phyloP scores from a whole-genome alignment of 2,329 filamentous ascomycete species.

The Botryotinia calthae region DNA sequence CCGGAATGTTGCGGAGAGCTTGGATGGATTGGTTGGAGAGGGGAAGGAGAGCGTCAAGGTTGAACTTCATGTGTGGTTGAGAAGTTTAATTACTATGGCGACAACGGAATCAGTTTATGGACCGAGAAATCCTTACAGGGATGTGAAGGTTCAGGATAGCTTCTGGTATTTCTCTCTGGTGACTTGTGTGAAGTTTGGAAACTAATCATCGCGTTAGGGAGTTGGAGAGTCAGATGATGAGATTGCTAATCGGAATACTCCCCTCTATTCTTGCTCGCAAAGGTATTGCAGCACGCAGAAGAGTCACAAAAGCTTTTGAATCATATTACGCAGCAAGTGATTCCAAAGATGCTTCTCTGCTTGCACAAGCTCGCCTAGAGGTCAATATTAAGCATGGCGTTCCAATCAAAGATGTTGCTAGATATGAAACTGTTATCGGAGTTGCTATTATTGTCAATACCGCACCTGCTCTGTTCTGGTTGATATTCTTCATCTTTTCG shows the following conservation, averaged over 20 bases:
- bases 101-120: slow-evolving; percentile 20
- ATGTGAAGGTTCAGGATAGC: neutral
- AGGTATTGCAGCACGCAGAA: neutral
- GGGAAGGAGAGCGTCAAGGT: neutral
- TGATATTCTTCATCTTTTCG: slow-evolving; percentile 42
- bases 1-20: neutral
- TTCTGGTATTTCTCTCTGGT: slow-evolving; percentile 17
- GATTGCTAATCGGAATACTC: neutral
- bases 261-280: slow-evolving; percentile 22
- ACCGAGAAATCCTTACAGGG: slow-evolving; percentile 17
- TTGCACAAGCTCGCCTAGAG: slow-evolving; percentile 41
- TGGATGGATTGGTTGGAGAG: slow-evolving; percentile 3
- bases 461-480: slow-evolving; percentile 37
- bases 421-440: slow-evolving; percentile 43
- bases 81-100: neutral
- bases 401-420: slow-evolving; percentile 24
- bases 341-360: slow-evolving; percentile 41
- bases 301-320: slow-evolving; percentile 35
- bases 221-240: slow-evolving; percentile 38
- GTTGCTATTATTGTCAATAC: slow-evolving; percentile 45
- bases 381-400: slow-evolving; percentile 38
- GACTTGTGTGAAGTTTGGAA: slow-evolving; percentile 27
- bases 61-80: slow-evolving; percentile 1
- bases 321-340: slow-evolving; percentile 44
- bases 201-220: slow-evolving; percentile 27